phyloP scores from a whole-genome alignment of 2,329 filamentous ascomycete species.

The Talaromyces sp. region DNA sequence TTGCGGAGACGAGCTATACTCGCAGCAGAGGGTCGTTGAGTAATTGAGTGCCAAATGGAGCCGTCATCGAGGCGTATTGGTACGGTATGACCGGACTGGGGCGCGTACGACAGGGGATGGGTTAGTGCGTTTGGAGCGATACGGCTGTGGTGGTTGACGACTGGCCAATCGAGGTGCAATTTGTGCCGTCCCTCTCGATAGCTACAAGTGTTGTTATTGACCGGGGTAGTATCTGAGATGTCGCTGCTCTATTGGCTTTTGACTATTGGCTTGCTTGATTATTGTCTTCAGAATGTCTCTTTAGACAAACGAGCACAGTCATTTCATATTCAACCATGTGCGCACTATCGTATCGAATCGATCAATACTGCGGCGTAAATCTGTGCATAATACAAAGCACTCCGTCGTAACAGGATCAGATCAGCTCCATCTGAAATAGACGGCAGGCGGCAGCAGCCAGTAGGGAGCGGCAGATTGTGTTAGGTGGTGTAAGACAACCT shows the following conservation, averaged over 20 bases:
- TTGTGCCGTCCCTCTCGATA: background rate
- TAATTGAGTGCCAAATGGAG: background rate
- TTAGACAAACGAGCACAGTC: background rate
- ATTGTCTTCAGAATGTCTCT: background rate
- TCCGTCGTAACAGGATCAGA: background rate
- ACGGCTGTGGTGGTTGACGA: constrained; percentile 8
- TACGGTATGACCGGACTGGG: constrained; percentile 9
- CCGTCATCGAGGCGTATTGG: background rate
- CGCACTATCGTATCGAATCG: background rate
- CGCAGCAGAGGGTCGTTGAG: background rate
- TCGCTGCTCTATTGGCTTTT: background rate
- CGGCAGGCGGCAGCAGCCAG: constrained; percentile 12
- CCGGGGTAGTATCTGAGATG: background rate
- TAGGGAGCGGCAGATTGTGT: background rate
- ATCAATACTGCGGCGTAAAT: background rate
- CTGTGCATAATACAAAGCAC: background rate
- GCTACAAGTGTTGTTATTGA: background rate
- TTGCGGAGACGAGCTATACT: background rate
- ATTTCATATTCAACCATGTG: background rate
- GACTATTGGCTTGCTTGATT: background rate
- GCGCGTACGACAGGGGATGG: constrained; percentile 15
- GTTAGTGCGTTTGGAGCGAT: constrained; percentile 14
- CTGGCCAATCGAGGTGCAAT: constrained; percentile 13
- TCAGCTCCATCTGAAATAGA: constrained; percentile 2
- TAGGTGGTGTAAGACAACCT: constrained; percentile 9